Evolutionary conservation across 306 rosid genomes (phyloP).

Genomic region (Aeschynomene evenia): DNA sequence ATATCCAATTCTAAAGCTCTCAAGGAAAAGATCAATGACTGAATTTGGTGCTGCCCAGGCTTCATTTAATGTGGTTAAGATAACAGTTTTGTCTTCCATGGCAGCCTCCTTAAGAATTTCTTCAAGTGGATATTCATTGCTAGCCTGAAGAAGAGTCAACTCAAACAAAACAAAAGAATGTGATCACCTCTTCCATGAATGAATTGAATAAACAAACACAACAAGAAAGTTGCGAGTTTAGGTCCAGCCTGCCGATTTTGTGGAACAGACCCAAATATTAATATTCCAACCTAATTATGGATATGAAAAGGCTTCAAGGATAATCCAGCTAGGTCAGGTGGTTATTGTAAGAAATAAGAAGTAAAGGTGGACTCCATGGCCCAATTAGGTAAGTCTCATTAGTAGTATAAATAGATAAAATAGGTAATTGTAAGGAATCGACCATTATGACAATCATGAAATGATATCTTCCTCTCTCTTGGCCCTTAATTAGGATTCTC

Average conservation of each 20-base stretch:
- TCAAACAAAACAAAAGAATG: conserved; percentile 21
- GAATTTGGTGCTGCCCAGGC: conserved; percentile 95
- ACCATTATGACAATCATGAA: too few species aligned
- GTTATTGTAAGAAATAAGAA: too few species aligned
- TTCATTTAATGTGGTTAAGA: conserved; percentile 85
- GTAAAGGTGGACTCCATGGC: too few species aligned
- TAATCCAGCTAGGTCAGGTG: not conserved
- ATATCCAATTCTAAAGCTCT: conserved; percentile 84
- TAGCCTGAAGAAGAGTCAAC: conserved; percentile 39
- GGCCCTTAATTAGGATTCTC: too few species aligned
- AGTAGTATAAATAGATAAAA: too few species aligned
- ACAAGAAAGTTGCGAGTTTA: conserved; percentile 9
- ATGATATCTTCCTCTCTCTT: too few species aligned
- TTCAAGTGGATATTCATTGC: conserved; percentile 57
- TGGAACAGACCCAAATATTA: not conserved
- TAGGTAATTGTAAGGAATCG: too few species aligned
- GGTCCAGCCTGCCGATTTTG: conserved; percentile 1
- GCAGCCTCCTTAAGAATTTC: conserved; percentile 70
- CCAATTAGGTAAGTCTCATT: too few species aligned
- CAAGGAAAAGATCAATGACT: conserved; percentile 79
- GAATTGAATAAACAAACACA: conserved; percentile 18
- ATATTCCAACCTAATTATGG: not conserved
- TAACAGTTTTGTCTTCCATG: conserved; percentile 77
- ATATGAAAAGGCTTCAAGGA: conserved; percentile 4
- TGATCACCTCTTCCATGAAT: not conserved